phyloP scores from a whole-genome alignment of 2,329 filamentous ascomycete genomes.

The Eutypella sp. region DNA sequence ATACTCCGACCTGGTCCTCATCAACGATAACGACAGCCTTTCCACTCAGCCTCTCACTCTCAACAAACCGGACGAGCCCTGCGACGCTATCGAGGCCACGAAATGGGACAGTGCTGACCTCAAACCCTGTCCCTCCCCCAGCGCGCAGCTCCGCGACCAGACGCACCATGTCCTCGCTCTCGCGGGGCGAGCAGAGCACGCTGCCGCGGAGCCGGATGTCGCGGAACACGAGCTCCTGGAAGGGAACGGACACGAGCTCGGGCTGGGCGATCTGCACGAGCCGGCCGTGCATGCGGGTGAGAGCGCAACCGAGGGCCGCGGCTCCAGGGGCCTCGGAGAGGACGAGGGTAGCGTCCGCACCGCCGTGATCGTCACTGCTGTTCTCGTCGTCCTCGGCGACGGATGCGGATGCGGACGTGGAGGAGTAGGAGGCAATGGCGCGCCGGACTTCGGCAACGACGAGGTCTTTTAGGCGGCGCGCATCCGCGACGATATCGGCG shows the following conservation, averaged over 20 bases:
- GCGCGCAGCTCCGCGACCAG: conserved; percentile 37
- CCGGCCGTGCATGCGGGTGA: conserved; percentile 55
- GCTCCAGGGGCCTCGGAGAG: conserved; percentile 47
- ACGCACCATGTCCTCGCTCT: conserved; percentile 43
- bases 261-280: conserved; percentile 57
- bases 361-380: conserved; percentile 42
- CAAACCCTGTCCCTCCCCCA: too few relatives aligned
- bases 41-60: not conserved
- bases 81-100: not conserved
- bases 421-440: not conserved
- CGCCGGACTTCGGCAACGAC: conserved; percentile 38
- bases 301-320: conserved; percentile 43
- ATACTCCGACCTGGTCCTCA: not conserved
- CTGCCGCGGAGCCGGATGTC: conserved; percentile 25
- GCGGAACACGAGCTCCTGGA: conserved; percentile 42
- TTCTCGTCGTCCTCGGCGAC: too few relatives aligned
- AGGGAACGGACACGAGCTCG: conserved; percentile 55
- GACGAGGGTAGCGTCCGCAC: conserved; percentile 49
- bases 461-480: conserved; percentile 39
- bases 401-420: conserved; percentile 16
- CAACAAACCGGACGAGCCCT: not conserved
- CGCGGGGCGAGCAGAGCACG: conserved; percentile 35
- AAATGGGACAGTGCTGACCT: not conserved
- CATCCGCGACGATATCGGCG: conserved; percentile 49
- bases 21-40: not conserved